Conservation (phyloP, 164 flowering plant species). For the Pachysandra terminalis region DNA sequence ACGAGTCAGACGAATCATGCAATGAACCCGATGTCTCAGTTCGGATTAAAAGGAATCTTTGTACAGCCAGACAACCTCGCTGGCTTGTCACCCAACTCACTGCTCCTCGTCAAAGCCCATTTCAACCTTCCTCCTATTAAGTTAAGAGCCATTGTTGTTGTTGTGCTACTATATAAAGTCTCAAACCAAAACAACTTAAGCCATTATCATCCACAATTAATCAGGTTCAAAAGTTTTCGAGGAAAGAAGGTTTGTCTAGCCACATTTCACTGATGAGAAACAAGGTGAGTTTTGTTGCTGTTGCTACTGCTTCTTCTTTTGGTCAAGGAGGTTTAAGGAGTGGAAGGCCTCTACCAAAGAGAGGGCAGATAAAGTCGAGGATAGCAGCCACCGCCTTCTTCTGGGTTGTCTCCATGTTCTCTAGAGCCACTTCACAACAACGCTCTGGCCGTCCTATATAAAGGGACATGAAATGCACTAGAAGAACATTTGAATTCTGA, state of each 20-base stretch:
- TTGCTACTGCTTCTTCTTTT: too few species aligned
- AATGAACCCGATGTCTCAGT: slow-evolving; percentile 17
- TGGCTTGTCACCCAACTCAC: slow-evolving; percentile 34
- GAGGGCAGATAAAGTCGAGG: slow-evolving; percentile 58
- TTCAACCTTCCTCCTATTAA: not conserved
- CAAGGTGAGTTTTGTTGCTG: slow-evolving; percentile 35
- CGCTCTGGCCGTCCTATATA: too few species aligned
- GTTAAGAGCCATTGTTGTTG: not conserved
- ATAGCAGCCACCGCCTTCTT: slow-evolving; percentile 52
- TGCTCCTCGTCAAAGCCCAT: slow-evolving; percentile 3
- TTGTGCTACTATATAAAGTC: slow-evolving; percentile 18
- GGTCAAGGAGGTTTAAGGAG: slow-evolving; percentile 9
- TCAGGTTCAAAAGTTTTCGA: slow-evolving; percentile 1
- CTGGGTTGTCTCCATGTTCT: slow-evolving; percentile 36
- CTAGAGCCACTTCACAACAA: slow-evolving; percentile 30
- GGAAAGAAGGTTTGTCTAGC: not conserved
- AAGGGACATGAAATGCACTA: too few species aligned
- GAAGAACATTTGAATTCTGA: too few species aligned
- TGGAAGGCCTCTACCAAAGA: slow-evolving; percentile 38
- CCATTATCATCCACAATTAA: too few species aligned
- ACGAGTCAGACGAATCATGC: slow-evolving; percentile 6
- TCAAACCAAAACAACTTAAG: not conserved
- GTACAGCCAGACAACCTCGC: slow-evolving; percentile 25
- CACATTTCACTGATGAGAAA: slow-evolving; percentile 24
- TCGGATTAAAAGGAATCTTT: slow-evolving; percentile 31